Conservation (phyloP, 2,329 filamentous ascomycete species). For the Sporothrix humicola region DNA sequence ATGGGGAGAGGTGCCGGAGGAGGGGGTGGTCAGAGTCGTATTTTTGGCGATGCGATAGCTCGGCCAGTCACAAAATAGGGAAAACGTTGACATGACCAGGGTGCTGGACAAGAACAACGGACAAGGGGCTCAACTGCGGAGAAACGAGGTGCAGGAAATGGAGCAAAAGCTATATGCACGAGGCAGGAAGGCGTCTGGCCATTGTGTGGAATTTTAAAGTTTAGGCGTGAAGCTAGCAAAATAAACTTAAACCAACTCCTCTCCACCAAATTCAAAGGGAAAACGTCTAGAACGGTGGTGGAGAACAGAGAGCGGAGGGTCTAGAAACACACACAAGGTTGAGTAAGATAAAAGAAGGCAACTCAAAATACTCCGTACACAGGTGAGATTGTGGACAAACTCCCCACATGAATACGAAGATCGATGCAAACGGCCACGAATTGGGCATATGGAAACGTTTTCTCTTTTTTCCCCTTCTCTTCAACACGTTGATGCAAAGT, state of each 20-base stretch:
- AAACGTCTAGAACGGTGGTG: background rate
- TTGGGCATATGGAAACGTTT: no score
- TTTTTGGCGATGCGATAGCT: background rate
- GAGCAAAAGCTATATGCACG: background rate
- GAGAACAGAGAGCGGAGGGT: no score
- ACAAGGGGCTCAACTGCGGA: no score
- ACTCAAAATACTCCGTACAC: no score
- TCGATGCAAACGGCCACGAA: no score
- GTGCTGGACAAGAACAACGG: no score
- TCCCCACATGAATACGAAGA: background rate
- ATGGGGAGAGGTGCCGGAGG: background rate
- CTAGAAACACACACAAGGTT: no score
- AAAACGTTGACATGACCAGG: background rate
- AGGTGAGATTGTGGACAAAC: no score
- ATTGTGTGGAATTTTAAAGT: background rate
- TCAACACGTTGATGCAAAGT: background rate
- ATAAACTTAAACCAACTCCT: background rate
- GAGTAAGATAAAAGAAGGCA: no score
- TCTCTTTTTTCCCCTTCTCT: background rate
- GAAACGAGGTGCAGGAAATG: background rate
- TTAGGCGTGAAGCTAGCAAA: background rate
- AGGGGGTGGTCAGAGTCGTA: background rate
- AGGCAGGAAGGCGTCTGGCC: background rate
- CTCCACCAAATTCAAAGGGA: background rate
- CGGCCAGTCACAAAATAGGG: constrained; percentile 1